Percentiles rank a stretch among this genome's conserved stretches.
These are phyloP conservation scores for Stachybotrys chlorohalonatus DNA, from an alignment of 2,329 filamentous ascomycete species.

Conservation along the genomic window DNA sequence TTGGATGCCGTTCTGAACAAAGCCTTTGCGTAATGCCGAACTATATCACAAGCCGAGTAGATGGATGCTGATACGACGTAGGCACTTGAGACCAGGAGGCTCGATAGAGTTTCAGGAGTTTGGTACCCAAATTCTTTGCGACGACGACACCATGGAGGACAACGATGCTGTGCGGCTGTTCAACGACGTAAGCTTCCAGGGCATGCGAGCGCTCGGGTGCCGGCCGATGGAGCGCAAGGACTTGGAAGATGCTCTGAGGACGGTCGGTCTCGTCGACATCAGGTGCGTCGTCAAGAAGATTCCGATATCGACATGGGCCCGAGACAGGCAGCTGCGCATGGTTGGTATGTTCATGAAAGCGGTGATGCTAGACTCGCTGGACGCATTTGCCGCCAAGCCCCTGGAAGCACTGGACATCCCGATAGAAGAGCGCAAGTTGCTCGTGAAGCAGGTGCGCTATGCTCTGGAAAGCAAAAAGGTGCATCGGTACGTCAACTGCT, in stretches of 20 bases:
- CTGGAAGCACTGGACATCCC: slow-evolving; percentile 27
- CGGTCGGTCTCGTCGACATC: slow-evolving; percentile 35
- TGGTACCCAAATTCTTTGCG: slow-evolving; percentile 28
- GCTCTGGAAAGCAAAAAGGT: slow-evolving; percentile 23
- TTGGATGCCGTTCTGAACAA: slow-evolving; percentile 34
- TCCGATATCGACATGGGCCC: slow-evolving; percentile 36
- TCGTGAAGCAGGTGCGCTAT: slow-evolving; percentile 20
- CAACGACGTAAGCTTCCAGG: slow-evolving; percentile 19
- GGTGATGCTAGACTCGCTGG: slow-evolving; percentile 30
- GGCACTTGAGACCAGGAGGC: slow-evolving; percentile 35
- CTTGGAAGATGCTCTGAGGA: slow-evolving; percentile 24
- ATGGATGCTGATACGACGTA: slow-evolving; percentile 9
- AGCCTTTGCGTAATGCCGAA: slow-evolving; percentile 18
- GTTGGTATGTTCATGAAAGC: slow-evolving; percentile 35
- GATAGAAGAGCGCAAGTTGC: slow-evolving; percentile 20
- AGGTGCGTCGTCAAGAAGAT: slow-evolving; percentile 31
- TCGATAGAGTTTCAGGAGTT: slow-evolving; percentile 44
- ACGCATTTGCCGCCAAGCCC: slow-evolving; percentile 31
- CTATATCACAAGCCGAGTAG: background rate
- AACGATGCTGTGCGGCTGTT: slow-evolving; percentile 28
- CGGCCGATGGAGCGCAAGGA: slow-evolving; percentile 24
- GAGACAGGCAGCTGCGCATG: slow-evolving; percentile 27
- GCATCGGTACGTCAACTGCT: slow-evolving; percentile 34
- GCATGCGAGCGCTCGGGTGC: slow-evolving; percentile 27
- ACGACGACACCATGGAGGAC: slow-evolving; percentile 32